A percentile compares a stretch with the other conserved stretches of the same genome.
Conservation (phyloP, 2,329 filamentous ascomycete genomes). For the Tolypocladium cylindrosporum region DNA sequence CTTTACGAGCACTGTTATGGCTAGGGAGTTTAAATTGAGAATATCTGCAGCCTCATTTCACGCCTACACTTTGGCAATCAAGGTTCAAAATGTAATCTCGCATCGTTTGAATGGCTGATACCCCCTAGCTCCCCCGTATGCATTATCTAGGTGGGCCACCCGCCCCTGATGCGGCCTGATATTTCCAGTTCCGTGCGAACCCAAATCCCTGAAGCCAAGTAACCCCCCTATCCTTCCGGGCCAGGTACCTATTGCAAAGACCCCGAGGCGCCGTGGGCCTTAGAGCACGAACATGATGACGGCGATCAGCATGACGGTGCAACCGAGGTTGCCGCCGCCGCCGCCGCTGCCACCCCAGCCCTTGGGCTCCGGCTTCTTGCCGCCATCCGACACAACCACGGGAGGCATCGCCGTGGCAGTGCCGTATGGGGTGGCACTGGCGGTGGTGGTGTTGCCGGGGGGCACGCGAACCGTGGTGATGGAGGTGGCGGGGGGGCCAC, state of each 20-base stretch:
- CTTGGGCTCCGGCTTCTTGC: conserved; percentile 20
- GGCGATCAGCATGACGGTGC: conserved; percentile 25
- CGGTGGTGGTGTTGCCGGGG: conserved; percentile 18
- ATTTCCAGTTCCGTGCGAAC: not conserved
- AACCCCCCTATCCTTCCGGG: not conserved
- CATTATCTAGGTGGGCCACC: not conserved
- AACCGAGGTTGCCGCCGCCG: conserved; percentile 22
- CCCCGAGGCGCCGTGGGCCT: not conserved
- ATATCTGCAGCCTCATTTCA: not conserved
- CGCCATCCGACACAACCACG: conserved; percentile 20
- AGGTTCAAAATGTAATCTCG: not conserved
- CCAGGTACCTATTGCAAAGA: not conserved
- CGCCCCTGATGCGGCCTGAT: not conserved
- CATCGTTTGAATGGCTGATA: not conserved
- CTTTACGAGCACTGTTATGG: not conserved
- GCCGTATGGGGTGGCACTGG: conserved; percentile 11
- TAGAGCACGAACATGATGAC: conserved; percentile 23
- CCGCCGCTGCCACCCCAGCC: conserved; percentile 17
- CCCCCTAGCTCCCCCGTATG: not conserved
- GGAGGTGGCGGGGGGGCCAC: conserved; percentile 13
- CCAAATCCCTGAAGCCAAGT: not conserved
- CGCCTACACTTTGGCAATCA: not conserved
- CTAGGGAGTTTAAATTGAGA: not conserved
- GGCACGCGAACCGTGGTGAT: conserved; percentile 22
- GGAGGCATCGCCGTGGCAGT: conserved; percentile 13